Percentiles rank a stretch among this genome's conserved stretches.
Conservation (phyloP, 164 flowering plant species). For the Berberis thunbergii region DNA sequence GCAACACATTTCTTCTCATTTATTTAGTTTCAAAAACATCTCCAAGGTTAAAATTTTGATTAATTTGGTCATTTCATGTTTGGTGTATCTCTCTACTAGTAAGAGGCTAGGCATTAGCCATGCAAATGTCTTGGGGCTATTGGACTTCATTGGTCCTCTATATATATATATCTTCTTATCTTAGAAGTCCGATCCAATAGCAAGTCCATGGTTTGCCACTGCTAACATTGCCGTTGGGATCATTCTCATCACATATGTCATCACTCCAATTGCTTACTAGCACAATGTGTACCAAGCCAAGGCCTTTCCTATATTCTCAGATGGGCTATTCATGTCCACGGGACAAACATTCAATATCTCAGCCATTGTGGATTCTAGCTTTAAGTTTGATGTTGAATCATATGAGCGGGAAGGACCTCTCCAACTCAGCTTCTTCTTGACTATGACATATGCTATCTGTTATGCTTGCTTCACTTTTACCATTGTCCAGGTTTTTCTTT, state of each 20-base stretch:
- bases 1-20: no score
- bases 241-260: slow-evolving; percentile 31
- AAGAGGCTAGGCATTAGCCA: slow-evolving; percentile 35
- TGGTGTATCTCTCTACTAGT: slow-evolving; percentile 45
- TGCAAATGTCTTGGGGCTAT: slow-evolving; percentile 54
- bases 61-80: slow-evolving; percentile 50
- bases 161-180: slow-evolving; percentile 32
- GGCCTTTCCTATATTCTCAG: slow-evolving; percentile 54
- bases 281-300: slow-evolving; percentile 39
- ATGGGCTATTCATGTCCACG: slow-evolving; percentile 34
- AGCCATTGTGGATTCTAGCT: slow-evolving; percentile 37
- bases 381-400: slow-evolving; percentile 33
- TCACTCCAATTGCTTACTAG: slow-evolving; percentile 46
- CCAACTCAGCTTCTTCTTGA: slow-evolving; percentile 47
- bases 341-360: slow-evolving; percentile 46
- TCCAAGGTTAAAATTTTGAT: no score
- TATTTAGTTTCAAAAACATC: no score
- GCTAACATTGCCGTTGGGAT: slow-evolving; percentile 49
- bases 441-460: slow-evolving; percentile 51
- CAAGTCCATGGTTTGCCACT: slow-evolving; percentile 64
- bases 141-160: slow-evolving; percentile 53
- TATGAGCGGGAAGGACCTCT: slow-evolving; percentile 45
- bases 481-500: slow-evolving; percentile 27
- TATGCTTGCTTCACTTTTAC: slow-evolving; percentile 40
- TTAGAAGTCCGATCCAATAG: slow-evolving; percentile 42